Base-by-base conservation (phyloP, 148 eudicot genomes). In the Drosera capensis region DNA sequence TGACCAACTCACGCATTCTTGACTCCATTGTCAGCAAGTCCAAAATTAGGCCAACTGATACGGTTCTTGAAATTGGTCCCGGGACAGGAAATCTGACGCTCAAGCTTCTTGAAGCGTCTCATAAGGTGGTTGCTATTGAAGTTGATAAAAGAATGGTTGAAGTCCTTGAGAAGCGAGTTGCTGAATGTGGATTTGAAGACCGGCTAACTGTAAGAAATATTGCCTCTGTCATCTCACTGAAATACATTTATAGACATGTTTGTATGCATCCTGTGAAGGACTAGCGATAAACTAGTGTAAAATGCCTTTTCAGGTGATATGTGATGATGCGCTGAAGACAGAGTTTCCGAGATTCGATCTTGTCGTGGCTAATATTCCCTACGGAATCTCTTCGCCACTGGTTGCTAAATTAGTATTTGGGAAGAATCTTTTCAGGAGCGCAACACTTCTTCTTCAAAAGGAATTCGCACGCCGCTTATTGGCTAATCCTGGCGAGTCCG, bases 331-430 rank as follows among this genome's bases (percentile, higher is more conserved):
- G 15, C 51, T 90, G 64, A 90, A 80, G 77, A 59, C 67, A 9
- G 82, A 78, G 57, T 84, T 80, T 43, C 93, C 95, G 0, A 54
- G 48, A 18, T 80, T 75, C 46, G 84, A 90, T 84, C 85, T 84
- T 45, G 85, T 90, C 22, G 99, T 90, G 51, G 99, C 99, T 2
- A 90, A 90, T 55, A 90, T 90, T 54, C 99, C 99, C 1, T 90
- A 84, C 22, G 70, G 70, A 7, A 84, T 90, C 25, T 90, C 99
- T 3, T 90, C 97, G 15, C 99, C 93, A 37, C 71, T 90, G 30
- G 63, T 90, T 52, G 93, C 95, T 20, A 90, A 84, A 35, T 55
- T 90, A 67, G 53, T 84, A 13, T 90, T 68, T 56, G 95, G 85
- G 54, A 29, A 41, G 25, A 40, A 37, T 48, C 56, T 56, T 14